Conservation (phyloP, 768 basidiomycete genomes). For the Xerocomus spinulosus region DNA sequence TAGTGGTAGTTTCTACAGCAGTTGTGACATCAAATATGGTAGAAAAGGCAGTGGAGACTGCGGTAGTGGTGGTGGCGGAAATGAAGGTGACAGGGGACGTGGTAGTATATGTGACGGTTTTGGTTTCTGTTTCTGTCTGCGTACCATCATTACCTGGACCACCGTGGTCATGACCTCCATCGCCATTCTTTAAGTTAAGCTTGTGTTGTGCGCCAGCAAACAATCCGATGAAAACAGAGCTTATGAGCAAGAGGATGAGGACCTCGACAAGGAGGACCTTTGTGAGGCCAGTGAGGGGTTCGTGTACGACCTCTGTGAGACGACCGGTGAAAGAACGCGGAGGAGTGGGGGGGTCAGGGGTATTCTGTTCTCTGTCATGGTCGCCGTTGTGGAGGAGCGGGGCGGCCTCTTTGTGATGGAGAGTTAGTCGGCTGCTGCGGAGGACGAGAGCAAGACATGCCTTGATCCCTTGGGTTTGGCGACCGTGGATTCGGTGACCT, state of each 20-base stretch:
- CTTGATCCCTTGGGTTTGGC: slow-evolving; percentile 43
- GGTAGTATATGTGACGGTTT: slow-evolving; percentile 30
- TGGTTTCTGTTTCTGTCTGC: slow-evolving; percentile 31
- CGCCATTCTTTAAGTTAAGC: slow-evolving; percentile 51
- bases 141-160: slow-evolving; percentile 32
- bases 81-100: slow-evolving; percentile 29
- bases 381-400: slow-evolving; percentile 56
- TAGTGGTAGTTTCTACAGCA: slow-evolving; percentile 40
- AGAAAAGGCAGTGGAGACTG: slow-evolving; percentile 29
- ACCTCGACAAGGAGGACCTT: slow-evolving; percentile 74
- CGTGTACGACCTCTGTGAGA: slow-evolving; percentile 56
- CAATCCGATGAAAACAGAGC: slow-evolving; percentile 86
- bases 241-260: slow-evolving; percentile 74
- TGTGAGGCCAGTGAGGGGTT: slow-evolving; percentile 79
- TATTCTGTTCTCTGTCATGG: slow-evolving; percentile 36
- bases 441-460: slow-evolving; percentile 25
- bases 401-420: slow-evolving; percentile 48
- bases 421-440: background rate
- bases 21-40: slow-evolving; percentile 32
- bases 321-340: slow-evolving; percentile 24
- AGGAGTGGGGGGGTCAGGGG: slow-evolving; percentile 36
- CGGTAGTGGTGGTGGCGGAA: slow-evolving; percentile 33
- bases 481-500: slow-evolving; percentile 1
- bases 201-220: slow-evolving; percentile 87
- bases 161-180: slow-evolving; percentile 19